A percentile compares a stretch with the other conserved stretches of the same genome.
Conservation (phyloP, 2,329 filamentous ascomycete species). For the Ceratocystis huliohia region DNA sequence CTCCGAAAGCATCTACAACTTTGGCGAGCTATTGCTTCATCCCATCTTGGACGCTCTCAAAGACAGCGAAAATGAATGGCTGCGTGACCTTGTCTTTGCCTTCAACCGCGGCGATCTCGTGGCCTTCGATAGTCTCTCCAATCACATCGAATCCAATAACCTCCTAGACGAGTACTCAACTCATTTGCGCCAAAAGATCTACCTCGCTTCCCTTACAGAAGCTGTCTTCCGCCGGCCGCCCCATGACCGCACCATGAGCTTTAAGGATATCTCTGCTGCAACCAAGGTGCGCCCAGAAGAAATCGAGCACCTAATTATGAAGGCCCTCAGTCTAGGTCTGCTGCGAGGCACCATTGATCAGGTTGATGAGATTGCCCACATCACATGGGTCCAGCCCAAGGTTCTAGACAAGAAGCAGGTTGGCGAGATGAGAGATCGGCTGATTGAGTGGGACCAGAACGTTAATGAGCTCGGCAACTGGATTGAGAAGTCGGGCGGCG, state of each 20-base stretch:
- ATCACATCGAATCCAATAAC: slow-evolving; percentile 66
- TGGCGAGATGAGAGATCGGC: slow-evolving; percentile 71
- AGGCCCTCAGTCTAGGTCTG: slow-evolving; percentile 86
- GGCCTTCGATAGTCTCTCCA: slow-evolving; percentile 71
- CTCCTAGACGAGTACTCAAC: slow-evolving; percentile 67
- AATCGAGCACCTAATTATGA: slow-evolving; percentile 98
- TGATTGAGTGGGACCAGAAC: slow-evolving; percentile 91
- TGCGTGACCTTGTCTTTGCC: slow-evolving; percentile 88
- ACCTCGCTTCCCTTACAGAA: slow-evolving; percentile 88
- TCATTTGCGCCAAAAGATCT: slow-evolving; percentile 95
- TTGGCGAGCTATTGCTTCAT: slow-evolving; percentile 94
- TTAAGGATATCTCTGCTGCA: slow-evolving; percentile 74
- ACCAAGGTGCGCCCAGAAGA: slow-evolving; percentile 84
- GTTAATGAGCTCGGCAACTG: slow-evolving; percentile 94
- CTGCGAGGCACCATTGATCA: slow-evolving; percentile 90
- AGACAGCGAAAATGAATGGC: slow-evolving; percentile 64
- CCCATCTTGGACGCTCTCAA: slow-evolving; percentile 78
- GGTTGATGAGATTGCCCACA: slow-evolving; percentile 83
- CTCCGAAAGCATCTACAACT: slow-evolving; percentile 96
- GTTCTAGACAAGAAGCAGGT: slow-evolving; percentile 94
- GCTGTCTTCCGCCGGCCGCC: slow-evolving; percentile 90
- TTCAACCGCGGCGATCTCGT: slow-evolving; percentile 92
- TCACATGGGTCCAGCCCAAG: slow-evolving; percentile 98
- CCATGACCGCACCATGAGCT: slow-evolving; percentile 89
- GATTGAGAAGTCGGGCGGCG: slow-evolving; percentile 87